A percentile compares a stretch with the other conserved stretches of the same genome.
Conservation (phyloP, 371 early-diverging fungal genomes). For the Syncephalastrum racemosum region DNA sequence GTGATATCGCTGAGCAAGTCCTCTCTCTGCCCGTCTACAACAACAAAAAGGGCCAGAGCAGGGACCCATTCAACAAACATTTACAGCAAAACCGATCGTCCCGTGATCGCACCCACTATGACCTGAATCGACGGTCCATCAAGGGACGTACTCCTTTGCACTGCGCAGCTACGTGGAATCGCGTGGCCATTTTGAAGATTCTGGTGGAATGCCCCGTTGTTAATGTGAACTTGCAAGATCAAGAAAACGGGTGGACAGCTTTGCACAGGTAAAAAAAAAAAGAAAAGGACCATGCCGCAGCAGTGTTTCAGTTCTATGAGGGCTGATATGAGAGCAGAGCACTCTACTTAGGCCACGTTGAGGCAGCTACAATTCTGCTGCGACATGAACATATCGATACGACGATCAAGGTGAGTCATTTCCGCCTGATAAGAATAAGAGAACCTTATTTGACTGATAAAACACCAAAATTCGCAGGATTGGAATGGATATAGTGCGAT, state of each 20-base stretch:
- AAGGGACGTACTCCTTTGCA: constrained; percentile 52
- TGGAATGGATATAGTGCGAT: constrained; percentile 29
- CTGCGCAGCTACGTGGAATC: constrained; percentile 46
- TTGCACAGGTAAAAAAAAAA: constrained; percentile 62
- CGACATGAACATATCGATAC: constrained; percentile 57
- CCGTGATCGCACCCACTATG: constrained; percentile 16
- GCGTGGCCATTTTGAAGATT: constrained; percentile 36
- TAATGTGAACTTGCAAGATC: constrained; percentile 64
- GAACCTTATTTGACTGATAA: neutral
- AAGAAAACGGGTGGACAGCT: constrained; percentile 73
- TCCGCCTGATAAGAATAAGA: neutral
- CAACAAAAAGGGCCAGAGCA: constrained; percentile 20
- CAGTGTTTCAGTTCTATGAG: neutral
- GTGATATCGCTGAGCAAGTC: constrained; percentile 22
- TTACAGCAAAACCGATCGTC: constrained; percentile 1
- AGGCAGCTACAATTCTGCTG: constrained; percentile 56
- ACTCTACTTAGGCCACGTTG: constrained; percentile 64
- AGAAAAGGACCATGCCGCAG: neutral
- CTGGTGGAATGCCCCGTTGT: constrained; percentile 51
- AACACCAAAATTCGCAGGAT: constrained; percentile 16
- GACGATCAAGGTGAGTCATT: constrained; percentile 36
- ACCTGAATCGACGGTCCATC: constrained; percentile 48
- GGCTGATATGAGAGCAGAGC: constrained; percentile 31
- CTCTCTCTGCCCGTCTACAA: constrained; percentile 2
- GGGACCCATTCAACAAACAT: constrained; percentile 19